Evolutionary conservation across 2,329 filamentous ascomycete genomes (phyloP), one percentile per base, ranked within the genome.

Genomic region (Onygenales sp.): DNA sequence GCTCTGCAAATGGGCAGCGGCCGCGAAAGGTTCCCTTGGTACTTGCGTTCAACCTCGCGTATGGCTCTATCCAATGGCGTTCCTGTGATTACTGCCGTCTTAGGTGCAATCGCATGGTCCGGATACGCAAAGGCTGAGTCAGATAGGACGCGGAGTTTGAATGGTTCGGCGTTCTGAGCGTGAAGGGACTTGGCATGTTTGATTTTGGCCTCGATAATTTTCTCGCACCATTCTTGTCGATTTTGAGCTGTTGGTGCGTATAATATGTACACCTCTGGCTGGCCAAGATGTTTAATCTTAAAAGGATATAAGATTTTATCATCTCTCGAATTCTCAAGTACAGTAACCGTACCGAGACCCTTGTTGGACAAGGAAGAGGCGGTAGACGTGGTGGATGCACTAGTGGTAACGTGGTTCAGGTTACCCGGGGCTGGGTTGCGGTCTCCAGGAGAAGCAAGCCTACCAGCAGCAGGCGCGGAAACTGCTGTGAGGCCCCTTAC

Each of bases 141-240:
- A 0, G 93, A 91, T 66, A 98, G 85, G 7, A 98, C 90, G 21
- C 89, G 84, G 7, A 98, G 75, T 50, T 89, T 81, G 79, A 98
- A 98, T 0, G 93, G 93, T 68, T 98, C 93, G 0, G 93, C 92
- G 65, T 97, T 95, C 65, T 98, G 93, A 3, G 87, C 84, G 69
- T 88, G 87, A 5, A 97, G 75, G 2, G 91, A 88, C 50, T 89
- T 86, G 21, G 93, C 93, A 67, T 98, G 91, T 55, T 86, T 84
- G 6, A 90, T 95, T 75, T 98, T 98, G 35, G 93, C 93, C 69
- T 95, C 87, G 45, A 94, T 85, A 61, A 98, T 95, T 71, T 90
- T 95, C 59, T 84, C 83, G 64, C 89, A 95, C 94, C 94, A 98
- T 48, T 95, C 89, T 57, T 83, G 78, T 54, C 93, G 81, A 61